Conservation (phyloP, 129 eudicot genomes). For the Ambrosia artemisiifolia region DNA sequence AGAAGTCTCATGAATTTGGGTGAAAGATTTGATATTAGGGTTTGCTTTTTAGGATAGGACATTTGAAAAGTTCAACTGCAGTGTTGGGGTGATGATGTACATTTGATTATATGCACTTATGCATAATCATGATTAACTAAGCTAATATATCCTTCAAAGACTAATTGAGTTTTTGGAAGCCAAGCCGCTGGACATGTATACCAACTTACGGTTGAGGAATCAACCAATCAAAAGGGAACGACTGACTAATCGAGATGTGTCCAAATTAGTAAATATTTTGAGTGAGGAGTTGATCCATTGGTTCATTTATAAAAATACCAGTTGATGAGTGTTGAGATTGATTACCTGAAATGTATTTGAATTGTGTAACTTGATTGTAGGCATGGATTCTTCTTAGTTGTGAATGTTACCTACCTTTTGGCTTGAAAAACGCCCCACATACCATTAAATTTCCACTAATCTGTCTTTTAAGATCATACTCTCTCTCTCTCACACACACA, state of each 20-base stretch:
- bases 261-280: conserved; percentile 29
- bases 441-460: background rate
- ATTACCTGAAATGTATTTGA: conserved; percentile 30
- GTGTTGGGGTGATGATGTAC: conserved; percentile 38
- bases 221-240: conserved; percentile 18
- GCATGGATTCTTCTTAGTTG: conserved; percentile 22
- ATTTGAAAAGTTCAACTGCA: conserved; percentile 30
- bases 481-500: no score
- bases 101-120: conserved; percentile 25
- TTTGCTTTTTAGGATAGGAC: conserved; percentile 30
- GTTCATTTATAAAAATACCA: conserved; percentile 31
- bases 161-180: conserved; percentile 26
- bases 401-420: conserved; percentile 20
- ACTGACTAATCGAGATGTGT: conserved; percentile 30
- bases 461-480: no score
- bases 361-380: conserved; percentile 34
- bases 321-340: conserved; percentile 17
- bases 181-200: conserved; percentile 21
- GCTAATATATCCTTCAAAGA: conserved; percentile 32
- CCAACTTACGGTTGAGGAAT: conserved; percentile 21
- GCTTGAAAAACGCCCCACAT: conserved; percentile 6
- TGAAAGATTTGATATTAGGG: conserved; percentile 21
- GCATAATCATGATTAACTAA: conserved; percentile 27
- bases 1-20: conserved; percentile 58
- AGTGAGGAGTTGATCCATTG: conserved; percentile 40